Evolutionary conservation across 192 early-diverging fungal genomes (phyloP), one percentile per base, ranked within the genome.

Genomic region (Irineochytrium annulatum): DNA sequence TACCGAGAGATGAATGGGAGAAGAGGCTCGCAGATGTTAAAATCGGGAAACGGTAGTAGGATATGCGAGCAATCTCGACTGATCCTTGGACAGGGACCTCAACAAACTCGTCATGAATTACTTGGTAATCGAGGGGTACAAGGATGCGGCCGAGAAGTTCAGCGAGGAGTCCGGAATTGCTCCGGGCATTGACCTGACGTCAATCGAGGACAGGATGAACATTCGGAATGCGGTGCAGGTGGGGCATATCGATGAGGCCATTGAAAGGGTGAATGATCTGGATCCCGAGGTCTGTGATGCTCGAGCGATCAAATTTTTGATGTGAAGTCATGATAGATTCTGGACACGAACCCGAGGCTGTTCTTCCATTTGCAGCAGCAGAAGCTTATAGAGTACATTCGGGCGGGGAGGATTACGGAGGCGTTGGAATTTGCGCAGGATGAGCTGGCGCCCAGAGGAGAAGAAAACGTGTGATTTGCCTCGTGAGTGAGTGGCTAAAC

Each of bases 101-200:
- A 97, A 98, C 83, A 92, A 92, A 69, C 84, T 99, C 24, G 85
- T 99, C 33, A 98, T 99, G 95, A 96, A 99, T 80, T 99, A 99
- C 57, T 75, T 99, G 22, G 87, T 97, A 13, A 94, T 99, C 44
- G 97, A 99, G 72, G 97, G 97, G 5, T 98, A 94, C 82, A 98
- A 95, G 73, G 94, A 97, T 67, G 97, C 97, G 0, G 97, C 94
- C 0, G 91, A 98, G 73, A 91, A 94, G 73, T 97, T 99, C 63
- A 88, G 87, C 63, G 68, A 81, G 34, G 97, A 99, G 60, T 84
- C 89, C 46, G 90, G 91, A 0, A 70, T 98, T 2, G 71, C 79
- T 31, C 87, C 91, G 3, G 79, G 68, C 14, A 85, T 94, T 3
- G 92, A 99, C 64, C 63, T 97, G 52, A 80, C 81, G 20, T 91